A percentile compares a stretch with the other conserved stretches of the same genome.
Evolutionary conservation across 2,329 filamentous ascomycete species (phyloP).

Genomic region (Pestalotiopsis sp.): DNA sequence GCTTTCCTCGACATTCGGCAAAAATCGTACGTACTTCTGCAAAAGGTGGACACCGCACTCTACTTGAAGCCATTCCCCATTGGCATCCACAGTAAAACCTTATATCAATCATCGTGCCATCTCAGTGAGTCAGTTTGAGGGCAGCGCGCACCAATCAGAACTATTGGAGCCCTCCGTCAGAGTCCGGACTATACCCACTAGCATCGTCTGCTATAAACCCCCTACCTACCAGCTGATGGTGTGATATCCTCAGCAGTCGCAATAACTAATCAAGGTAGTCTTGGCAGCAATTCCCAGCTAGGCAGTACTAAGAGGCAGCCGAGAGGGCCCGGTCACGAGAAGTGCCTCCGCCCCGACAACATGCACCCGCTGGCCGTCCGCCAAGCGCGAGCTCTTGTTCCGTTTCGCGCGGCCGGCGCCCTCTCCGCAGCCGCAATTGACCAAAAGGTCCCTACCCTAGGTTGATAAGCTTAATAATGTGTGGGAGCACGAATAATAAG

Average conservation of each 20-base stretch:
- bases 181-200: background rate
- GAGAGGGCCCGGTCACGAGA: background rate
- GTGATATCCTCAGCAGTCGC: background rate
- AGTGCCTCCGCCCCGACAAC: background rate
- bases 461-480: background rate
- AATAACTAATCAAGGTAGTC: background rate
- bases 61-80: background rate
- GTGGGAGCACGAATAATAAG: background rate
- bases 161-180: background rate
- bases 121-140: background rate
- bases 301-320: background rate
- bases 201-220: background rate
- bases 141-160: background rate
- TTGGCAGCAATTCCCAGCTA: background rate
- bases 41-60: too few relatives aligned
- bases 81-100: background rate
- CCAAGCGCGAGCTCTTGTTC: background rate
- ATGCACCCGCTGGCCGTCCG: background rate
- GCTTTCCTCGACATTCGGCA: too few relatives aligned
- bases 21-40: too few relatives aligned
- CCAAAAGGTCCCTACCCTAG: background rate
- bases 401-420: background rate
- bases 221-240: background rate
- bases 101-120: background rate
- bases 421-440: background rate